These are phyloP conservation scores for Talaromyces borbonicus DNA, from an alignment of 495 filamentous ascomycete species.

Conservation along the genomic window DNA sequence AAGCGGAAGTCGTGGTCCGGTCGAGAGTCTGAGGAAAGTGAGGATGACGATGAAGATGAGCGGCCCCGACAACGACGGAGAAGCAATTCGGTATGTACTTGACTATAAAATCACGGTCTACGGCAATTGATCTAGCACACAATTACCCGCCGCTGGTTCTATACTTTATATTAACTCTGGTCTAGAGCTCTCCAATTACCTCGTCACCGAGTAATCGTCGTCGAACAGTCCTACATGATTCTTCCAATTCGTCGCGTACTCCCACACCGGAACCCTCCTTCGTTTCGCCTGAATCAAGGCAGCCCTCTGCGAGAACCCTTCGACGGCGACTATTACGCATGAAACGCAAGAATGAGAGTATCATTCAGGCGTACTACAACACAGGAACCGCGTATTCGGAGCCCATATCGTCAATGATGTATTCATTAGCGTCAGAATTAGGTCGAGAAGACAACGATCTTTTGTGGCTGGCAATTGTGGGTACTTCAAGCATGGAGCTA, in stretches of 20 bases:
- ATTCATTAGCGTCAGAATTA: slow-evolving; percentile 87
- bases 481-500: slow-evolving; percentile 81
- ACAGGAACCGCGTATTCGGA: slow-evolving; percentile 87
- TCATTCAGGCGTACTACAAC: slow-evolving; percentile 70
- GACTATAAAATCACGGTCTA: too few relatives aligned
- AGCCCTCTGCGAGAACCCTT: slow-evolving; percentile 58
- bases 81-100: slow-evolving; percentile 68
- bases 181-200: slow-evolving; percentile 49
- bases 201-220: slow-evolving; percentile 39
- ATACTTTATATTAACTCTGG: slow-evolving; percentile 15
- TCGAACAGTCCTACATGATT: slow-evolving; percentile 22
- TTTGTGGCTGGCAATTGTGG: slow-evolving; percentile 89
- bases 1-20: slow-evolving; percentile 85
- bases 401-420: slow-evolving; percentile 86
- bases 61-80: slow-evolving; percentile 68
- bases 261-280: slow-evolving; percentile 39
- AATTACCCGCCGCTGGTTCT: background rate
- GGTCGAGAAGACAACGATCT: slow-evolving; percentile 95
- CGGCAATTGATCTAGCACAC: too few relatives aligned
- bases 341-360: slow-evolving; percentile 62
- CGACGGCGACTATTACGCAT: slow-evolving; percentile 62
- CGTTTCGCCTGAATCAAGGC: slow-evolving; percentile 46
- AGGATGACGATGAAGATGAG: slow-evolving; percentile 55
- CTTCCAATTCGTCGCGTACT: slow-evolving; percentile 36
- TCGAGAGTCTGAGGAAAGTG: slow-evolving; percentile 58